Conservation (phyloP, 2,329 filamentous ascomycete genomes). For the Xylariaceae sp. region DNA sequence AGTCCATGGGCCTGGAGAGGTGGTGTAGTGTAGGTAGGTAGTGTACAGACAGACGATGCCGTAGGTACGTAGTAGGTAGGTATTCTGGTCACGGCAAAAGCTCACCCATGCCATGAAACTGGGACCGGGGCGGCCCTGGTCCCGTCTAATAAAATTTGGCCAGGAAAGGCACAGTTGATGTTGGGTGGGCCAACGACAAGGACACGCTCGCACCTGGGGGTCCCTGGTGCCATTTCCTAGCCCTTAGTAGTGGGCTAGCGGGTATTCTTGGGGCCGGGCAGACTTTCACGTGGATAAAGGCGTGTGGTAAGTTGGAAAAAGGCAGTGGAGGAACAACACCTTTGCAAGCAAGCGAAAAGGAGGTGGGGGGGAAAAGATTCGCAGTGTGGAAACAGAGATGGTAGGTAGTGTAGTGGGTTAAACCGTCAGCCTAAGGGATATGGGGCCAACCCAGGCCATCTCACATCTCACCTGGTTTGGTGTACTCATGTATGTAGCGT, state of each 20-base stretch:
- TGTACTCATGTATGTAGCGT: neutral
- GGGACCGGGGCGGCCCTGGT: neutral
- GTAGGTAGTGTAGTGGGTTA: neutral
- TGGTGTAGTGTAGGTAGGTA: neutral
- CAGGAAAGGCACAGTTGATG: neutral
- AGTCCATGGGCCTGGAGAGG: neutral
- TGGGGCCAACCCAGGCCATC: neutral
- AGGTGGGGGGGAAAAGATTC: neutral
- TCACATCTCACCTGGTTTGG: neutral
- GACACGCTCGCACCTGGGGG: neutral
- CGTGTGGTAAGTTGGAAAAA: neutral
- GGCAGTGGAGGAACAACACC: neutral
- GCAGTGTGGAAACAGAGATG: no score
- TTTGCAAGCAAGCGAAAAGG: neutral
- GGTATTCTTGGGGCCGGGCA: neutral
- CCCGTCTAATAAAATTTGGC: neutral
- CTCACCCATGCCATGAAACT: neutral
- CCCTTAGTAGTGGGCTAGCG: slow-evolving; percentile 3
- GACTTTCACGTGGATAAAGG: neutral
- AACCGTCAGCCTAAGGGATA: neutral
- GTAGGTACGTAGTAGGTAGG: neutral
- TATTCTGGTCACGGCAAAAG: neutral
- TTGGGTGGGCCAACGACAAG: slow-evolving; percentile 11
- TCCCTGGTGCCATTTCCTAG: neutral
- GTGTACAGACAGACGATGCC: neutral